Evolutionary conservation across 495 filamentous ascomycete genomes (phyloP), one percentile per base, ranked within the genome.

Genomic region (Margaritispora aquatica): DNA sequence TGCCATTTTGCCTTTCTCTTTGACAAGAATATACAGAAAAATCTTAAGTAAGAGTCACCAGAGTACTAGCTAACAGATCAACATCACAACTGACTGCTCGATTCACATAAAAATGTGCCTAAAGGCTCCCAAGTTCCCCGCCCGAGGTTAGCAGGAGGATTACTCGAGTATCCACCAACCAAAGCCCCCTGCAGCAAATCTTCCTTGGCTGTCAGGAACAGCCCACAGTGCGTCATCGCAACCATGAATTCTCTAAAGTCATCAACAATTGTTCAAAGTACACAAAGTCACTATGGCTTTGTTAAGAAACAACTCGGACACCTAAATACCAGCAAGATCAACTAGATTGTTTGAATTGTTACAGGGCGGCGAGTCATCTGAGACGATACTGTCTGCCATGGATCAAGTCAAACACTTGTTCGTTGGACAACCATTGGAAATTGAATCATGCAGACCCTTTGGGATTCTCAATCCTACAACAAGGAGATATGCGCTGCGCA

Each of bases 381-480:
- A n/a, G n/a, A n/a, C n/a, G n/a, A n/a, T n/a, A n/a, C n/a, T n/a
- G n/a, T 34, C 29, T 34, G 15, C 38, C 8, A 44, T 44, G 38
- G 27, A 26, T 2, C 26, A 27, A 48, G 46, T 21, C 44, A 64
- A n/a, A n/a, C 38, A 44, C 17, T 44, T n/a, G n/a, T n/a, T 36
- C 23, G 58, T 22, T 47, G 57, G 17, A 59, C 3, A 44, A 17
- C 38, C 38, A n/a, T 44, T 17, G 38, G 10, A 44, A n/a, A 44
- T 22, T 20, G 19, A 50, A 31, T 26, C 50, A 23, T 64, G 61
- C 26, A 78, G 80, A 0, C 76, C 78, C 2, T 63, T 80, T 41
- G 53, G 68, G 5, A 81, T 79, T 63, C 64, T 82, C 17, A 82
- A 83, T 52, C 80, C 80, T 7, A 83, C 80, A 0, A 67, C 62